Conservation (phyloP, 768 basidiomycete species). For the Kwoniella bestiolae region DNA sequence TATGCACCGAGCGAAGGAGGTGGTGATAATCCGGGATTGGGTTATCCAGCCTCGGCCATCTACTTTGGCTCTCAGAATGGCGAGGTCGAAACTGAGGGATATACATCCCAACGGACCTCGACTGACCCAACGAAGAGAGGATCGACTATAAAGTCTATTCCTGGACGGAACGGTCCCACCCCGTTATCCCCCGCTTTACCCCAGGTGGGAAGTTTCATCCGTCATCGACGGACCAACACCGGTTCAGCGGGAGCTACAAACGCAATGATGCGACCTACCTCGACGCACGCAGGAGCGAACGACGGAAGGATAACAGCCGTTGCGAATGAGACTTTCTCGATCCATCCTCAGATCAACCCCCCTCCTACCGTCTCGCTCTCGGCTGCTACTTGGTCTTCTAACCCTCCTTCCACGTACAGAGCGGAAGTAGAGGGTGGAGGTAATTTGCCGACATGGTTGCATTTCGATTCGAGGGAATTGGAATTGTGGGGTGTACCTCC, state of each 20-base stretch:
- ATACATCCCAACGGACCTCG: conserved; percentile 20
- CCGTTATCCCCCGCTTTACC: conserved; percentile 54
- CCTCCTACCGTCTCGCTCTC: conserved; percentile 54
- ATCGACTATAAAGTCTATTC: conserved; percentile 52
- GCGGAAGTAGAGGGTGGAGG: conserved; percentile 50
- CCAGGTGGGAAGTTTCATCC: conserved; percentile 49
- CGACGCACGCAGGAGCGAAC: conserved; percentile 11
- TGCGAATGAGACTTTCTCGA: conserved; percentile 56
- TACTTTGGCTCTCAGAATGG: conserved; percentile 50
- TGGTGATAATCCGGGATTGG: conserved; percentile 36
- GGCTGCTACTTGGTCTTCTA: conserved; percentile 55
- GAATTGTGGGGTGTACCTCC: conserved; percentile 57
- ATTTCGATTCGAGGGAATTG: conserved; percentile 55
- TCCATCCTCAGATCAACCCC: conserved; percentile 55
- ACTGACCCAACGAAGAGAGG: conserved; percentile 22
- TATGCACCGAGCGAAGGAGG: conserved; percentile 35
- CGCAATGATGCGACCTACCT: conserved; percentile 14
- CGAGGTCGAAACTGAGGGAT: conserved; percentile 19
- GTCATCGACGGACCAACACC: conserved; percentile 33
- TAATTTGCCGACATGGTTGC: conserved; percentile 52
- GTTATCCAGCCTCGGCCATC: conserved; percentile 54
- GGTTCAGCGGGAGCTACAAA: conserved; percentile 14
- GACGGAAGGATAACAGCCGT: conserved; percentile 51
- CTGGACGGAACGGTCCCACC: conserved; percentile 22
- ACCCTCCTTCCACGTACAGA: conserved; percentile 54